Conservation (phyloP, 2,329 filamentous ascomycete genomes). For the Ceratocystis alfenasii region DNA sequence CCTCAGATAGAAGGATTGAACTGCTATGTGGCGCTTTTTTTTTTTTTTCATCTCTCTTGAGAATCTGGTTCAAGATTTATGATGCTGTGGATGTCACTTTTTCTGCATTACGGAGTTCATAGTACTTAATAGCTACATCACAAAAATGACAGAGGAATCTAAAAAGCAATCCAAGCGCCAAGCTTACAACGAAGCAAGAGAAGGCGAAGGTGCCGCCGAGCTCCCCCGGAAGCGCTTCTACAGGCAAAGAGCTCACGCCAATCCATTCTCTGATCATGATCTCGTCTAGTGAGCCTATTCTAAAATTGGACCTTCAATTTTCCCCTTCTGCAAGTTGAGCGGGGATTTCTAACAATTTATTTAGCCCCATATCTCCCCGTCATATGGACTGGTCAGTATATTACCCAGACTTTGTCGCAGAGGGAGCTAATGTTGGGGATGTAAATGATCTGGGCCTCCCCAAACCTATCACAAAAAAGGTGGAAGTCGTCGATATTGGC, state of each 20-base stretch:
- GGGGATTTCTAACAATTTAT: slow-evolving; percentile 15
- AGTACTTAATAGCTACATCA: neutral
- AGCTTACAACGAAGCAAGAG: slow-evolving; percentile 41
- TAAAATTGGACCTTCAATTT: too few species aligned
- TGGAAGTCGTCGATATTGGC: slow-evolving; percentile 92
- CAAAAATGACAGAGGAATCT: slow-evolving; percentile 26
- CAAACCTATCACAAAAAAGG: slow-evolving; percentile 38
- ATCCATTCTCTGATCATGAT: slow-evolving; percentile 91
- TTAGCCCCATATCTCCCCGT: slow-evolving; percentile 62
- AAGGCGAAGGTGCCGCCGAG: slow-evolving; percentile 39
- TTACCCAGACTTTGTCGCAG: slow-evolving; percentile 60
- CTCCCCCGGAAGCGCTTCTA: slow-evolving; percentile 94
- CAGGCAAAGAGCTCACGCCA: slow-evolving; percentile 89
- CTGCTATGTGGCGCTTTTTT: neutral
- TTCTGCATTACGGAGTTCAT: slow-evolving; percentile 3
- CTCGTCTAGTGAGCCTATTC: slow-evolving; percentile 61
- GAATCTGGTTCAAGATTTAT: neutral
- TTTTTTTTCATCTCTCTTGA: slow-evolving; percentile 4
- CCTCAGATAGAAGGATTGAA: slow-evolving; percentile 12
- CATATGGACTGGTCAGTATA: slow-evolving; percentile 85
- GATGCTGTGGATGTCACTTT: neutral
- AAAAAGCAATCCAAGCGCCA: slow-evolving; percentile 55
- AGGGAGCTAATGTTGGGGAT: slow-evolving; percentile 24
- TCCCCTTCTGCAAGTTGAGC: neutral
- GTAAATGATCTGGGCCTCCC: slow-evolving; percentile 15